A percentile compares a stretch with the other conserved stretches of the same genome.
phyloP scores from a whole-genome alignment of 768 basidiomycete species.

The Boletus subcaerulescens region DNA sequence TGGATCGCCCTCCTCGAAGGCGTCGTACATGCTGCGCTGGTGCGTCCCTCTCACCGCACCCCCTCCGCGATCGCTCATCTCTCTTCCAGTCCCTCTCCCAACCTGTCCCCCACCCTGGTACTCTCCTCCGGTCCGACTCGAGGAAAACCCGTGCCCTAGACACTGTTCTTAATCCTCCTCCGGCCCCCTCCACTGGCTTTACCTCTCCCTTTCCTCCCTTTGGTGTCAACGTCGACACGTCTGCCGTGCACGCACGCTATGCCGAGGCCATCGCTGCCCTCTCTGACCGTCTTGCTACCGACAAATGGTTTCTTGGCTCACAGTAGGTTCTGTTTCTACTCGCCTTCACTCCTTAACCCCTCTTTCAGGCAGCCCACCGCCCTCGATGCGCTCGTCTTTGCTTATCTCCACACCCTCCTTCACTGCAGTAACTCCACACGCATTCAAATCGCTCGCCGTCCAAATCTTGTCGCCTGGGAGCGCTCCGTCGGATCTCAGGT shows the following conservation, averaged over 20 bases:
- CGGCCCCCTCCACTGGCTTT: constrained; percentile 69
- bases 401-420: constrained; percentile 71
- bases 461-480: constrained; percentile 83
- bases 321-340: constrained; percentile 41
- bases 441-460: constrained; percentile 64
- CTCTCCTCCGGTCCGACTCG: constrained; percentile 39
- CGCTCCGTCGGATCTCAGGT: constrained; percentile 60
- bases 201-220: constrained; percentile 58
- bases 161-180: constrained; percentile 59
- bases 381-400: constrained; percentile 79
- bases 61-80: constrained; percentile 6
- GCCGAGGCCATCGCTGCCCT: constrained; percentile 69
- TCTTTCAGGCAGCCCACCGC: constrained; percentile 67
- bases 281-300: constrained; percentile 69
- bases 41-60: constrained; percentile 32
- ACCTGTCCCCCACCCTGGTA: constrained; percentile 42
- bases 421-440: constrained; percentile 43
- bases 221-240: constrained; percentile 53
- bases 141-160: constrained; percentile 37
- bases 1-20: constrained; percentile 82
- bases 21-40: constrained; percentile 71
- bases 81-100: constrained; percentile 45
- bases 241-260: constrained; percentile 55
- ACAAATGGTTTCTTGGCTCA: constrained; percentile 81
- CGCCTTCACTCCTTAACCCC: constrained; percentile 4